These are phyloP conservation scores for Candida bentonensis DNA, from an alignment of 805 yeast species.

Conservation along the genomic window DNA sequence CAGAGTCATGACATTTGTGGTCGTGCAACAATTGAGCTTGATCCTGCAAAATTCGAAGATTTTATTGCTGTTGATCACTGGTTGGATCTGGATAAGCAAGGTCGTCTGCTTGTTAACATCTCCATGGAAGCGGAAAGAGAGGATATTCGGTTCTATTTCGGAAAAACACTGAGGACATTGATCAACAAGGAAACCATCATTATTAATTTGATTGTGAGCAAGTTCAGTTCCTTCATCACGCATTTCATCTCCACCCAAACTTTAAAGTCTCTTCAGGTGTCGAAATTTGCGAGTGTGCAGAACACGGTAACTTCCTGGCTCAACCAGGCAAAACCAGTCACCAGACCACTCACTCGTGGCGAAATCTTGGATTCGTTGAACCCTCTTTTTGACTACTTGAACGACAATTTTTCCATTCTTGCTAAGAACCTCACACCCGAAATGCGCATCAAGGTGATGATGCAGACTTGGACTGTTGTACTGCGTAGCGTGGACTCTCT, in stretches of 20 bases:
- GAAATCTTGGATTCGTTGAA: constrained; percentile 50
- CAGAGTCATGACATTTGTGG: constrained; percentile 55
- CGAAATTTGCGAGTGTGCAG: constrained; percentile 8
- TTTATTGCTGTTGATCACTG: constrained; percentile 54
- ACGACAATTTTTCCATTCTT: constrained; percentile 49
- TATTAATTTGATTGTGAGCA: constrained; percentile 55
- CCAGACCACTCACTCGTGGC: constrained; percentile 10
- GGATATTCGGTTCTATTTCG: constrained; percentile 72
- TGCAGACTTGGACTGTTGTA: constrained; percentile 69
- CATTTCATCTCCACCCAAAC: constrained; percentile 44
- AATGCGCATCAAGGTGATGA: constrained; percentile 48
- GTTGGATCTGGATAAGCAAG: constrained; percentile 52
- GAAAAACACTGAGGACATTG: constrained; percentile 56
- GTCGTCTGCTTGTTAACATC: constrained; percentile 49
- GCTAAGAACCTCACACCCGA: constrained; percentile 45
- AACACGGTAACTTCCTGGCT: constrained; percentile 21
- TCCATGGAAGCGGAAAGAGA: constrained; percentile 67
- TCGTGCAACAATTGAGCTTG: constrained; percentile 42
- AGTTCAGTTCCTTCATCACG: constrained; percentile 51
- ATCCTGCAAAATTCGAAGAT: constrained; percentile 45
- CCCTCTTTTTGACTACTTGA: constrained; percentile 63
- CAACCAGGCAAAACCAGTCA: constrained; percentile 11
- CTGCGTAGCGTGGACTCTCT: constrained; percentile 55
- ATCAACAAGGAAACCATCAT: constrained; percentile 52
- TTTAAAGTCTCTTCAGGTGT: constrained; percentile 28